Percentiles rank a stretch among this genome's conserved stretches.
phyloP scores from a whole-genome alignment of 2,329 filamentous ascomycete genomes.

The Paramyrothecium sp. region DNA sequence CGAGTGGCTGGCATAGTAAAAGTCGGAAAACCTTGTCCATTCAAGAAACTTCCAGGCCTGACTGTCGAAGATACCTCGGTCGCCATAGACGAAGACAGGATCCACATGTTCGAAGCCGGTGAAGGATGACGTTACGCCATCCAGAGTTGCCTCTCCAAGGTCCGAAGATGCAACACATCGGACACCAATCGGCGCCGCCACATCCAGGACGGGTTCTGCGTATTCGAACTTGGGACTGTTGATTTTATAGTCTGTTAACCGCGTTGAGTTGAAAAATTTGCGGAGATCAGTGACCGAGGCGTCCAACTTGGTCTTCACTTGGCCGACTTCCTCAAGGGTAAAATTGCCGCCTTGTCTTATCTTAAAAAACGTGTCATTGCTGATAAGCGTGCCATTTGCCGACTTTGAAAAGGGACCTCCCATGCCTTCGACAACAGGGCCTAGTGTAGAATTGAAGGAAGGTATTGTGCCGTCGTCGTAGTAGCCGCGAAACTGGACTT shows the following conservation, averaged over 20 bases:
- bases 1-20: not conserved
- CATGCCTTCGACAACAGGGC: slow-evolving; percentile 1
- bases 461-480: not conserved
- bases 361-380: slow-evolving; percentile 6
- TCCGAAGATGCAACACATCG: slow-evolving; percentile 6
- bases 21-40: not conserved
- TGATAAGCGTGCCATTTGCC: not conserved
- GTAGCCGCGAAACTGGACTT: not conserved
- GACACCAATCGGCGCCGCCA: slow-evolving; percentile 7
- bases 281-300: not conserved
- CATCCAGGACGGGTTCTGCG: no score
- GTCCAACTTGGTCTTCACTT: not conserved
- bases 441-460: slow-evolving; percentile 3
- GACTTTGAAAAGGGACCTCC: slow-evolving; percentile 1
- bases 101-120: not conserved
- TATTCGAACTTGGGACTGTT: no score
- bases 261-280: not conserved
- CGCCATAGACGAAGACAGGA: not conserved
- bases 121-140: slow-evolving; percentile 4
- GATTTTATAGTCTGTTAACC: no score
- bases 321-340: not conserved
- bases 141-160: slow-evolving; percentile 3
- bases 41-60: not conserved
- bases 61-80: not conserved
- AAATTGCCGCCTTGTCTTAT: not conserved